Evolutionary conservation across 257 asterid genomes (phyloP).

Genomic region (Scutellaria galericulata): DNA sequence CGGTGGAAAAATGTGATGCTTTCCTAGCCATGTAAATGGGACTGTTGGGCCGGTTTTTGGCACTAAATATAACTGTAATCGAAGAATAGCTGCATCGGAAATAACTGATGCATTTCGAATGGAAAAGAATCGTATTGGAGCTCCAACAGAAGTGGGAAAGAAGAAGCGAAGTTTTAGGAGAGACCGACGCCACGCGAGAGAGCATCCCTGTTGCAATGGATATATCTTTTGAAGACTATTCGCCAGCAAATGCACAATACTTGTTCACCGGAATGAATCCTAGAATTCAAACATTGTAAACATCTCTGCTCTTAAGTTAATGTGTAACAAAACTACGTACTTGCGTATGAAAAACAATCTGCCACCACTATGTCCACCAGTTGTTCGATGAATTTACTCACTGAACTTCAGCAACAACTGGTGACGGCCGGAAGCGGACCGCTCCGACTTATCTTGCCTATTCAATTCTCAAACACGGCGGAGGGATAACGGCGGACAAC

Average conservation of each 20-base stretch:
- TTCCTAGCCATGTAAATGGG: constrained; percentile 45
- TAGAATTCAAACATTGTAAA: not conserved
- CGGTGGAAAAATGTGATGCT: constrained; percentile 47
- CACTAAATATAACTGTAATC: constrained; percentile 21
- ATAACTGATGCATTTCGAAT: constrained; percentile 34
- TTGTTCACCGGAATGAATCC: constrained; percentile 29
- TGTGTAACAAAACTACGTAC: not conserved
- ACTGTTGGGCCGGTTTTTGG: constrained; percentile 29
- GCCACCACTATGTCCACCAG: constrained; percentile 25
- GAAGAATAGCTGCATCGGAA: constrained; percentile 26
- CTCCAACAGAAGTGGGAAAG: constrained; percentile 41
- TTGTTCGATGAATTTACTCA: constrained; percentile 32
- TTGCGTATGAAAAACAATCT: not conserved
- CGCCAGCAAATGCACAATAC: constrained; percentile 9
- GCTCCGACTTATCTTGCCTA: constrained; percentile 4
- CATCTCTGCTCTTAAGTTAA: not conserved
- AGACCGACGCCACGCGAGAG: constrained; percentile 37
- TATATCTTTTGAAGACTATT: not conserved
- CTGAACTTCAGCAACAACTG: constrained; percentile 12
- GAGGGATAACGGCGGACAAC: constrained; percentile 8
- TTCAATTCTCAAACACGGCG: not conserved
- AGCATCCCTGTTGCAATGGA: constrained; percentile 41
- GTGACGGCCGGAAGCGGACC: not conserved
- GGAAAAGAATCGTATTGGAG: constrained; percentile 34
- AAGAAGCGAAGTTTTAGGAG: constrained; percentile 50